Evolutionary conservation across 306 rosid species (phyloP), one percentile per base, ranked within the genome.

Genomic region (Calophaca sinica): DNA sequence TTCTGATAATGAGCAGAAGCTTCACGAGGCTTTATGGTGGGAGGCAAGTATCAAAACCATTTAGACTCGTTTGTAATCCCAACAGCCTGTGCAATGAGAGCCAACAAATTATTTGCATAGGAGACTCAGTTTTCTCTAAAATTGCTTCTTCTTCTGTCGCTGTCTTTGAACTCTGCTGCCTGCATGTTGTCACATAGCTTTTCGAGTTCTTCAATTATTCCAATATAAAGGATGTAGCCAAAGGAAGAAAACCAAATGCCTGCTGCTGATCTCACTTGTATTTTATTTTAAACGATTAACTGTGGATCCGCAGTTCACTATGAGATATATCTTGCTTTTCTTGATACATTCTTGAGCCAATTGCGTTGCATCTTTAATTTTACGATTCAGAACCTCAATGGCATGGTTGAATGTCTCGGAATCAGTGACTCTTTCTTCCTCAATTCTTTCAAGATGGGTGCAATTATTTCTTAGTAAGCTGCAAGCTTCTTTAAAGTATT

Each of bases 81-180:
- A 50, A 92, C 87, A 77, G 92, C 88, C 65, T 86, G 79, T 38
- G 96, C 88, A 57, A 92, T 90, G 80, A 88, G 92, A 76, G 33
- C 15, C 63, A 92, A 31, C 89, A 92, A 83, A 31, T 68, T 76
- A 80, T 92, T 90, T 41, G 97, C 97, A 80, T 87, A 87, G 29
- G 92, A 7, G 87, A 79, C 73, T 88, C 90, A 3, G 90, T 90
- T 83, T 90, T 90, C 77, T 92, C 87, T 82, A 92, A 79, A 64
- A 92, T 90, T 78, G 84, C 89, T 74, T 92, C 97, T 71, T 90
- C 96, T 28, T 84, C 68, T 68, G 82, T 52, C 42, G 96, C 92
- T 66, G 88, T 89, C 78, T 79, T 85, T n/a, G 80, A 88, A 92
- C 81, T 84, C 91, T 58, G 87, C 84, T 73, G 67, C 76, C 58